A percentile compares a stretch with the other conserved stretches of the same genome.
These are phyloP conservation scores for Solanum bukasovii DNA, from an alignment of 257 asterid genomes.

Conservation along the genomic window DNA sequence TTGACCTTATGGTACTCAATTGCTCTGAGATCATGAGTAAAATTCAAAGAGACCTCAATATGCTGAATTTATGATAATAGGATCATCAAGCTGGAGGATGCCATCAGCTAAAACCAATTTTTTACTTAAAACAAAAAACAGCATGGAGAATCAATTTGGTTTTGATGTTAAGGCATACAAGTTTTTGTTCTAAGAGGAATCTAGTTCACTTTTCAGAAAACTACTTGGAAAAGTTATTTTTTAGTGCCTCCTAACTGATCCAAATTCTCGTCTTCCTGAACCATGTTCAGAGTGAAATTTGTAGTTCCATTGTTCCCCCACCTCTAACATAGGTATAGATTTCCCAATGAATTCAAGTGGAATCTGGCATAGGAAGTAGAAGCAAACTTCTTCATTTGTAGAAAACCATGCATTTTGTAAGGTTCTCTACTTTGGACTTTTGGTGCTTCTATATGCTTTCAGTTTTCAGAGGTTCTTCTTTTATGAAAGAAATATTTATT, in stretches of 20 bases:
- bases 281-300: background rate
- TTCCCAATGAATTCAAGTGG: background rate
- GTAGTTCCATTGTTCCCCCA: background rate
- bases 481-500: background rate
- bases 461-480: background rate
- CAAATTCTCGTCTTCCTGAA: background rate
- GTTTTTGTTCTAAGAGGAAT: background rate
- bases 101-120: background rate
- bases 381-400: background rate
- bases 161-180: background rate
- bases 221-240: background rate
- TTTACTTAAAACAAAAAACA: background rate
- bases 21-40: background rate
- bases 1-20: background rate
- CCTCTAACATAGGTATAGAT: background rate
- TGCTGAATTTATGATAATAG: background rate
- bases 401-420: background rate
- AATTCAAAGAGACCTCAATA: background rate
- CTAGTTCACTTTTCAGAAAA: background rate
- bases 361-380: background rate
- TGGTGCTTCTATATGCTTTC: background rate
- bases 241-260: background rate
- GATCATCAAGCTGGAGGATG: background rate
- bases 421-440: background rate
- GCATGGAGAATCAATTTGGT: background rate